Conservation (phyloP, 2,329 filamentous ascomycete genomes). For the Paecilomyces sp. region DNA sequence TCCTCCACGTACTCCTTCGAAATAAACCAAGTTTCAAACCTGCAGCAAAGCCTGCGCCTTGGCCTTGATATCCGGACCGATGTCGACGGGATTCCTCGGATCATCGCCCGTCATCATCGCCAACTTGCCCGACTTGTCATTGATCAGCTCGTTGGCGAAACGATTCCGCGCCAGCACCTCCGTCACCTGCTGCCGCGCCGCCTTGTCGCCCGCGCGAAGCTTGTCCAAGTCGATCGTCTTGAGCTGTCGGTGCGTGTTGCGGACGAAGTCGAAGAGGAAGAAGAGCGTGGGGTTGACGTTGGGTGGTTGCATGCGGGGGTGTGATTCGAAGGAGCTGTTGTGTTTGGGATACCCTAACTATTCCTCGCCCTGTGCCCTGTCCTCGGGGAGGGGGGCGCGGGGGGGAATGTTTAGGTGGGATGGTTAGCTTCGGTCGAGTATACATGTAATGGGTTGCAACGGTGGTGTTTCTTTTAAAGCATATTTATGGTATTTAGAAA, state of each 20-base stretch:
- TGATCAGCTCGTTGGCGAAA: conserved; percentile 19
- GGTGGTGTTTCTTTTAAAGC: background rate
- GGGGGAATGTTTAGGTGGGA: background rate
- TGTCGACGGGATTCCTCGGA: conserved; percentile 17
- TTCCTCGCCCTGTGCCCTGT: background rate
- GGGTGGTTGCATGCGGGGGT: conserved; percentile 25
- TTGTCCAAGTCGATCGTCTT: conserved; percentile 16
- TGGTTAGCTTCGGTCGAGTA: background rate
- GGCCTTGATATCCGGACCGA: conserved; percentile 18
- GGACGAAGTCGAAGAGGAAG: conserved; percentile 61
- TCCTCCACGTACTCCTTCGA: background rate
- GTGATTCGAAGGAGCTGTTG: conserved; percentile 20
- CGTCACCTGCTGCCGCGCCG: conserved; percentile 6
- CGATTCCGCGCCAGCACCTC: conserved; percentile 22
- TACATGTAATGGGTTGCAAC: background rate
- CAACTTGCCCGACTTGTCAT: conserved; percentile 20
- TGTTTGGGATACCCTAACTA: no score
- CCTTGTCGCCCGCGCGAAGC: conserved; percentile 14
- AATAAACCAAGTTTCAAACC: background rate
- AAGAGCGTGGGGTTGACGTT: conserved; percentile 20
- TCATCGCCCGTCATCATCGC: conserved; percentile 21
- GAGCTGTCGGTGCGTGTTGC: conserved; percentile 53
- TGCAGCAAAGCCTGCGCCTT: conserved; percentile 15
- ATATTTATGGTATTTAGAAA: background rate
- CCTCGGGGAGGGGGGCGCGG: background rate